Conservation (phyloP, 169 alveolate species). For the Cryptosporidium parvum region DNA sequence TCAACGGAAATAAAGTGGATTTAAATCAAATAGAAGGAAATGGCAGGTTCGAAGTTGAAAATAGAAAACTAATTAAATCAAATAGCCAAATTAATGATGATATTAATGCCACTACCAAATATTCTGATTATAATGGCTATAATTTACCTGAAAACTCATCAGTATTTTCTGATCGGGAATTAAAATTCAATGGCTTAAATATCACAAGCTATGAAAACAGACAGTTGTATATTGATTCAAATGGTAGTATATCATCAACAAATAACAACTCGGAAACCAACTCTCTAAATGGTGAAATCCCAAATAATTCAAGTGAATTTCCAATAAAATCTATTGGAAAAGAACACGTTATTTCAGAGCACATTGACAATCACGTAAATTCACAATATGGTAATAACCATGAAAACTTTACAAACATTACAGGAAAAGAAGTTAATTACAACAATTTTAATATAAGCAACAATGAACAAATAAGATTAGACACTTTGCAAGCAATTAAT, state of each 20-base stretch:
- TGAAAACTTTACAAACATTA: not conserved
- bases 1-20: constrained; percentile 35
- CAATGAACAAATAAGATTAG: not conserved
- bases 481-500: constrained; percentile 1
- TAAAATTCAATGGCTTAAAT: not conserved
- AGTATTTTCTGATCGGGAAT: not conserved
- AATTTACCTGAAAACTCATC: not conserved
- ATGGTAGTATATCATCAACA: not conserved
- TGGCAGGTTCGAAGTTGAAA: not conserved
- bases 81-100: not conserved
- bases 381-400: not conserved
- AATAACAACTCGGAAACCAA: not conserved
- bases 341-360: constrained; percentile 4
- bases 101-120: not conserved
- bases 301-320: not conserved
- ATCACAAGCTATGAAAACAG: not conserved
- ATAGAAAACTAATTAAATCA: not conserved
- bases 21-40: constrained; percentile 29
- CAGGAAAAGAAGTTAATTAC: not conserved
- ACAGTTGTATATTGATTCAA: not conserved
- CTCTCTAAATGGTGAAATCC: not conserved
- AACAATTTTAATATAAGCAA: not conserved
- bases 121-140: not conserved
- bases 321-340: not conserved
- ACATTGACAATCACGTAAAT: not conserved